phyloP scores from a whole-genome alignment of 805 yeast species.

The Maudiozyma serrabonitensis region DNA sequence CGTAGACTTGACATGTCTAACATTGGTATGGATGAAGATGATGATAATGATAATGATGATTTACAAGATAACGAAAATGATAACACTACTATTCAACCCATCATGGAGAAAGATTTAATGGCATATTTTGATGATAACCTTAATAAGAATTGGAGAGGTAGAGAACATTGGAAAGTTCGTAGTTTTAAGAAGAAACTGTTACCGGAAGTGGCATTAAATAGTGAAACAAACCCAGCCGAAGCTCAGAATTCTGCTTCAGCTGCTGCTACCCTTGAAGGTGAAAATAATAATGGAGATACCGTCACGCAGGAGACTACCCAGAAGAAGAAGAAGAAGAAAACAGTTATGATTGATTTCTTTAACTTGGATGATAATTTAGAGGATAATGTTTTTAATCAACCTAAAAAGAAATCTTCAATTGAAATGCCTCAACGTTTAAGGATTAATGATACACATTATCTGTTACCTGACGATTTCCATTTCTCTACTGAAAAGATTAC shows the following conservation, averaged over 20 bases:
- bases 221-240: background rate
- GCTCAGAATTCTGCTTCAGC: background rate
- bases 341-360: slow-evolving; percentile 36
- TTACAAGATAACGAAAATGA: slow-evolving; percentile 7
- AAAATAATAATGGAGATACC: slow-evolving; percentile 1
- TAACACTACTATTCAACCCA: slow-evolving; percentile 7
- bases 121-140: slow-evolving; percentile 73
- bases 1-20: slow-evolving; percentile 2
- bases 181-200: slow-evolving; percentile 37
- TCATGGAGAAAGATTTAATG: slow-evolving; percentile 55
- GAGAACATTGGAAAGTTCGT: slow-evolving; percentile 83
- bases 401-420: slow-evolving; percentile 22
- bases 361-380: slow-evolving; percentile 32
- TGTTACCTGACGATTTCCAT: slow-evolving; percentile 64
- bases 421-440: slow-evolving; percentile 36
- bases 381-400: slow-evolving; percentile 33
- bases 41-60: slow-evolving; percentile 16
- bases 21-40: slow-evolving; percentile 2
- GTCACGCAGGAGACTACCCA: slow-evolving; percentile 1
- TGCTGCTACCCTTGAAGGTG: background rate
- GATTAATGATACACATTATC: slow-evolving; percentile 34
- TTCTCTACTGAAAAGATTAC: slow-evolving; percentile 63
- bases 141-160: slow-evolving; percentile 76
- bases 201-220: background rate
- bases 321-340: slow-evolving; percentile 29